phyloP scores from a whole-genome alignment of 73 alveolate genomes.

The Paramecium bursaria region DNA sequence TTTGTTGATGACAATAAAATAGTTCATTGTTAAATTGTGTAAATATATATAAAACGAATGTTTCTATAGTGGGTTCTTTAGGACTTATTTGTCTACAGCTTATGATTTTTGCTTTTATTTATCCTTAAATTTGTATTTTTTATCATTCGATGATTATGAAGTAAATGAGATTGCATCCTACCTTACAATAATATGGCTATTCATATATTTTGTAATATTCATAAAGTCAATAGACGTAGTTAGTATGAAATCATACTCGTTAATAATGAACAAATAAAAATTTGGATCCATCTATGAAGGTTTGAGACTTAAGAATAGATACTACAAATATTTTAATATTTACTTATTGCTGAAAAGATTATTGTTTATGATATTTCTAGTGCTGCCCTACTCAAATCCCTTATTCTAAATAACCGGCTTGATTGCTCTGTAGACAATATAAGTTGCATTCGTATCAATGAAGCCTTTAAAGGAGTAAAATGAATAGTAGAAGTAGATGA shows the following conservation, averaged over 20 bases:
- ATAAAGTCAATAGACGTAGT: too few species aligned
- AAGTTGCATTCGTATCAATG: not conserved
- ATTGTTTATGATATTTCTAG: not conserved
- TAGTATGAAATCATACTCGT: too few species aligned
- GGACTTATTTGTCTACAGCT: not conserved
- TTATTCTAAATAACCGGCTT: not conserved
- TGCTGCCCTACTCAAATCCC: not conserved
- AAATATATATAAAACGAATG: too few species aligned
- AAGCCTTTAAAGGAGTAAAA: not conserved
- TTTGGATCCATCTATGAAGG: slow-evolving; percentile 7
- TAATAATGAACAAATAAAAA: too few species aligned
- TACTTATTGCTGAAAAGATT: not conserved
- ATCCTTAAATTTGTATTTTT: not conserved
- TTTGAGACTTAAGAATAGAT: not conserved
- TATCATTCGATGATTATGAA: too few species aligned
- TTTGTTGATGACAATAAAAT: too few species aligned
- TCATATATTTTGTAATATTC: too few species aligned
- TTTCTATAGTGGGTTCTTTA: not conserved
- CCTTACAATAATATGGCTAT: too few species aligned
- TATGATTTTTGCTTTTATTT: not conserved
- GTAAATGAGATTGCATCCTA: too few species aligned
- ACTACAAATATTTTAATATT: not conserved
- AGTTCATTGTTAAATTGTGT: not conserved
- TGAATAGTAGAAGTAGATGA: not conserved
- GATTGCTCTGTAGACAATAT: too few species aligned